Conservation (phyloP, 495 filamentous ascomycete species). For the Penicillium ucsense region DNA sequence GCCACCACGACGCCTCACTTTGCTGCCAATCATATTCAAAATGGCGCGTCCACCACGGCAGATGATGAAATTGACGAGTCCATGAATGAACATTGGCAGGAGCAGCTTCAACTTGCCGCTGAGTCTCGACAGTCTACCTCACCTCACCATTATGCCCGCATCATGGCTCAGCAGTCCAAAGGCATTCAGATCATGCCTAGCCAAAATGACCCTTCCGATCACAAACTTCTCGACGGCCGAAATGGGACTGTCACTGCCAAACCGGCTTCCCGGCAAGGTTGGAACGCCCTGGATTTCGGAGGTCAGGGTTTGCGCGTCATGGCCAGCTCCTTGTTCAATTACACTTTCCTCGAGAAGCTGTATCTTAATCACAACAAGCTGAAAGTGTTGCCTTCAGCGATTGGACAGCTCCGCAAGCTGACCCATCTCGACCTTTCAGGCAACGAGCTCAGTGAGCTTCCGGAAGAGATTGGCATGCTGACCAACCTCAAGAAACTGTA, state of each 20-base stretch:
- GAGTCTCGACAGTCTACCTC: conserved; percentile 56
- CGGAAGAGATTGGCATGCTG: conserved; percentile 92
- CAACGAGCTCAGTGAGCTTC: conserved; percentile 75
- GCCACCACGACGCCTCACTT: conserved; percentile 67
- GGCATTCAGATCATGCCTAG: conserved; percentile 47
- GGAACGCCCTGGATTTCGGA: conserved; percentile 85
- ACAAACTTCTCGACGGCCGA: conserved; percentile 44
- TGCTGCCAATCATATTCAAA: conserved; percentile 61
- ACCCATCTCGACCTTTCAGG: conserved; percentile 76
- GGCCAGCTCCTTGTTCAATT: conserved; percentile 68
- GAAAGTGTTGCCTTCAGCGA: conserved; percentile 58
- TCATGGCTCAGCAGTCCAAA: conserved; percentile 48
- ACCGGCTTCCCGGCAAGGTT: conserved; percentile 62
- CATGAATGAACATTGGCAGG: conserved; percentile 76
- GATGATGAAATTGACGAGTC: conserved; percentile 49
- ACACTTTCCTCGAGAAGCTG: conserved; percentile 77
- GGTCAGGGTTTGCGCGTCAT: conserved; percentile 84
- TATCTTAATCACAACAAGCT: conserved; percentile 90
- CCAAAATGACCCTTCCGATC: conserved; percentile 54
- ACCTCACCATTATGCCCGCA: conserved; percentile 56
- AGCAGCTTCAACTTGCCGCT: conserved; percentile 70
- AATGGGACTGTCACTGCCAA: conserved; percentile 48
- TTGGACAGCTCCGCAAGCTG: conserved; percentile 72
- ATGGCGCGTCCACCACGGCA: conserved; percentile 54
- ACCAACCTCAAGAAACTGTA: conserved; percentile 70